phyloP scores from a whole-genome alignment of 805 yeast genomes.

The Naumovozyma baii region DNA sequence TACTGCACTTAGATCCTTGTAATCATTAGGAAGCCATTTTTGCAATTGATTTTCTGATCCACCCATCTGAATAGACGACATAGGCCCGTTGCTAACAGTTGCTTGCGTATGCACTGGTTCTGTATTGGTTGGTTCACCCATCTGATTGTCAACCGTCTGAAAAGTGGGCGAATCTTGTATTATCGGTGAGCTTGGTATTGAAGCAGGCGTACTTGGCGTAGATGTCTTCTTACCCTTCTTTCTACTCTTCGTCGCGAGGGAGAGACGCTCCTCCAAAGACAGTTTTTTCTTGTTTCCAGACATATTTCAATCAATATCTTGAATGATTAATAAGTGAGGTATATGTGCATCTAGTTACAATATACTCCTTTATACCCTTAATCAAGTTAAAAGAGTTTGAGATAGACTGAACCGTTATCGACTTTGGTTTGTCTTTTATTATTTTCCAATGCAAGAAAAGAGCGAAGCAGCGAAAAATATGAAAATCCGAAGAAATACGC shows the following conservation, averaged over 20 bases:
- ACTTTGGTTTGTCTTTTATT: neutral
- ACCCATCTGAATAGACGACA: no score
- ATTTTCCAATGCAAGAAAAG: neutral
- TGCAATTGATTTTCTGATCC: no score
- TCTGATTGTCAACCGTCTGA: neutral
- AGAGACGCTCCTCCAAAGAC: constrained; percentile 77
- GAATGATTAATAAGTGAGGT: no score
- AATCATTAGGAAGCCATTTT: constrained; percentile 1
- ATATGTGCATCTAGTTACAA: no score
- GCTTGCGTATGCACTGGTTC: no score
- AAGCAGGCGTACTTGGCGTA: neutral
- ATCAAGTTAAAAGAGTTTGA: no score
- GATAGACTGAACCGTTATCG: no score
- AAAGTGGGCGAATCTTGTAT: neutral
- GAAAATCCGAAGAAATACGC: neutral
- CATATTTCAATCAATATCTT: no score
- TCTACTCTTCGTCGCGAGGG: constrained; percentile 57
- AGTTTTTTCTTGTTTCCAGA: constrained; percentile 38
- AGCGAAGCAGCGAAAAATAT: neutral
- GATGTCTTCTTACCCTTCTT: constrained; percentile 21
- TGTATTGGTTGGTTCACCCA: no score
- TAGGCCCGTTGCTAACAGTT: no score
- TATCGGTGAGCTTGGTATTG: neutral
- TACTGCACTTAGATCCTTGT: neutral
- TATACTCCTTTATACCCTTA: no score